phyloP scores from a whole-genome alignment of 2,329 filamentous ascomycete species.

The Stachybotrys chlorohalonatus region DNA sequence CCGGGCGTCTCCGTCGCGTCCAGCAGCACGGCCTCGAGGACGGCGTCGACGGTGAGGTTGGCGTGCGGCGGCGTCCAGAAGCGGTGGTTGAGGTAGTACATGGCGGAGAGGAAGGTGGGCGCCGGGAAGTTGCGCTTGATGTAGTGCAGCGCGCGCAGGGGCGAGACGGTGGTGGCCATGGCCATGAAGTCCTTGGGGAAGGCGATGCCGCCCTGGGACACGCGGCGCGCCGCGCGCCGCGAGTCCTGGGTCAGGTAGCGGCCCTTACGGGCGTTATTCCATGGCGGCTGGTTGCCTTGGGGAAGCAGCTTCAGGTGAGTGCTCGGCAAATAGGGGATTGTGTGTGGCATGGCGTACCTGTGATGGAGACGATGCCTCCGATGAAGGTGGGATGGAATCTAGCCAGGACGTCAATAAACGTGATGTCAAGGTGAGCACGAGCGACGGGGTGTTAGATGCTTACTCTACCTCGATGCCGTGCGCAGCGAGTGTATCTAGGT shows the following conservation, averaged over 20 bases:
- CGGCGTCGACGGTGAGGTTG: constrained; percentile 49
- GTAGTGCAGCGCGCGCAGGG: constrained; percentile 57
- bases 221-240: constrained; percentile 26
- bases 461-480: constrained; percentile 60
- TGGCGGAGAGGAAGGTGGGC: constrained; percentile 40
- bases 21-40: constrained; percentile 32
- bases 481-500: constrained; percentile 42
- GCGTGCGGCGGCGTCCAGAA: constrained; percentile 54
- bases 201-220: constrained; percentile 25
- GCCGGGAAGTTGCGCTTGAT: constrained; percentile 50
- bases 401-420: constrained; percentile 1
- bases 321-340: background rate
- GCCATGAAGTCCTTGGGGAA: constrained; percentile 34
- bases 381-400: constrained; percentile 67
- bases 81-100: constrained; percentile 45
- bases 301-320: background rate
- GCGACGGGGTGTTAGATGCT: constrained; percentile 12
- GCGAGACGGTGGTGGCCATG: constrained; percentile 36
- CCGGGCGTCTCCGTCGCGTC: constrained; percentile 17
- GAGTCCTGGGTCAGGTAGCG: constrained; percentile 39
- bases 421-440: background rate
- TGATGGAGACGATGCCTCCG: constrained; percentile 46
- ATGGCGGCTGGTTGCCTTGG: constrained; percentile 65
- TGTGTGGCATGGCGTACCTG: background rate
- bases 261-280: constrained; percentile 60